Percentiles rank a stretch among this genome's conserved stretches.
Conservation (phyloP, 495 filamentous ascomycete species). For the Trichocladium uniseriatum region DNA sequence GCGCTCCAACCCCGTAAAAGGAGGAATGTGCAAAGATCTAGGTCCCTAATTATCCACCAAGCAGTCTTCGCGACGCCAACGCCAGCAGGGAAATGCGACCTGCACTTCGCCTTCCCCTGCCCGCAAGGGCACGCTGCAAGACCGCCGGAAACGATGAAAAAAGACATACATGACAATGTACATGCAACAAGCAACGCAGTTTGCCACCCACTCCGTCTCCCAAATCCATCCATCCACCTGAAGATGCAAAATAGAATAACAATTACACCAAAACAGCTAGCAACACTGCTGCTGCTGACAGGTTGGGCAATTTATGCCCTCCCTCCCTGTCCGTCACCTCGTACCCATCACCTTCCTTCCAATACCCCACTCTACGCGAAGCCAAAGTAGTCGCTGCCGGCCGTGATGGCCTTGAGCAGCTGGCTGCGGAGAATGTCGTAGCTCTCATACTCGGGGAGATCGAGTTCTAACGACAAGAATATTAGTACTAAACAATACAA, state of each 20-base stretch:
- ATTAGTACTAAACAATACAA: conserved; percentile 19
- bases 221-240: not conserved
- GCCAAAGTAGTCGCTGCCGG: conserved; percentile 95
- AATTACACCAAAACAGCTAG: not conserved
- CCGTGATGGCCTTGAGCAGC: conserved; percentile 86
- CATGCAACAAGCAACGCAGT: not conserved
- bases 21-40: not conserved
- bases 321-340: conserved; percentile 8
- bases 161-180: not conserved
- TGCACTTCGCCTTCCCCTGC: conserved; percentile 3
- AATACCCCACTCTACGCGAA: conserved; percentile 59
- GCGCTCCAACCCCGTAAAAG: not conserved
- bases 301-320: conserved; percentile 21
- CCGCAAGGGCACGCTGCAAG: not conserved
- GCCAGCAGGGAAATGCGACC: not conserved
- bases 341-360: conserved; percentile 1
- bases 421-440: conserved; percentile 85
- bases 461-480: conserved; percentile 59
- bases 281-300: not conserved
- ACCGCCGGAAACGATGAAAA: not conserved
- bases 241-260: conserved; percentile 6
- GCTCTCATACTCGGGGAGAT: conserved; percentile 95
- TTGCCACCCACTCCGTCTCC: not conserved
- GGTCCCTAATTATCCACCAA: too few species aligned
- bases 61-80: not conserved